Evolutionary conservation across 1,284 basidiomycete genomes (phyloP).

Genomic region (Phylloporus gajari): DNA sequence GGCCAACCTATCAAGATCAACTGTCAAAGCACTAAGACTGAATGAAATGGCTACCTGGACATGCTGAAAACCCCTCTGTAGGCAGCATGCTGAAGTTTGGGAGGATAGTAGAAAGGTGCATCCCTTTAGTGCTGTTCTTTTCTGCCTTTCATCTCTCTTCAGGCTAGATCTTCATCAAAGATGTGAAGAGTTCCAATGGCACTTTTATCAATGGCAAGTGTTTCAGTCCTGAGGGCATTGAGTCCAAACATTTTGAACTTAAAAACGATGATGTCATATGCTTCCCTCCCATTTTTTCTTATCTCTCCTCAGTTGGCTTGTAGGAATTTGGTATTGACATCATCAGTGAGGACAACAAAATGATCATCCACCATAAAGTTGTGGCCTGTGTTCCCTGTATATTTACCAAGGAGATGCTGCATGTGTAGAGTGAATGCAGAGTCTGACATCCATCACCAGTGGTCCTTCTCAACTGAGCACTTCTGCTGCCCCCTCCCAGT

Average conservation of each 20-base stretch:
- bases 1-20: constrained; percentile 91
- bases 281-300: constrained; percentile 22
- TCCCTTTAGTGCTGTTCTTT: constrained; percentile 13
- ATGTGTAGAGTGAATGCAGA: constrained; percentile 64
- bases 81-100: constrained; percentile 59
- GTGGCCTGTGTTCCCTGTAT: constrained; percentile 93
- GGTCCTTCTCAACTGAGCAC: constrained; percentile 43
- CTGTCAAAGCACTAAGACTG: constrained; percentile 97
- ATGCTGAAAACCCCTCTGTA: constrained; percentile 91
- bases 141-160: constrained; percentile 11
- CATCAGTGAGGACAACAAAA: constrained; percentile 97
- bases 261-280: constrained; percentile 92
- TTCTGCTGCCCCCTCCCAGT: constrained; percentile 41
- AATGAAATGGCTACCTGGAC: constrained; percentile 98
- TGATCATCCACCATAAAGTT: constrained; percentile 98
- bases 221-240: constrained; percentile 89
- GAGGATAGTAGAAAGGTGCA: constrained; percentile 87
- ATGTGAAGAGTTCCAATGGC: constrained; percentile 97
- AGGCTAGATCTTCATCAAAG: constrained; percentile 92
- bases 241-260: constrained; percentile 93
- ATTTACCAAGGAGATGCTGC: constrained; percentile 84
- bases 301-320: constrained; percentile 7
- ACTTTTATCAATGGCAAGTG: constrained; percentile 98
- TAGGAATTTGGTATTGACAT: constrained; percentile 99
- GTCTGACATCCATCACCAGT: constrained; percentile 29